Conservation (phyloP, 768 basidiomycete genomes). For the Amyloporia xantha region DNA sequence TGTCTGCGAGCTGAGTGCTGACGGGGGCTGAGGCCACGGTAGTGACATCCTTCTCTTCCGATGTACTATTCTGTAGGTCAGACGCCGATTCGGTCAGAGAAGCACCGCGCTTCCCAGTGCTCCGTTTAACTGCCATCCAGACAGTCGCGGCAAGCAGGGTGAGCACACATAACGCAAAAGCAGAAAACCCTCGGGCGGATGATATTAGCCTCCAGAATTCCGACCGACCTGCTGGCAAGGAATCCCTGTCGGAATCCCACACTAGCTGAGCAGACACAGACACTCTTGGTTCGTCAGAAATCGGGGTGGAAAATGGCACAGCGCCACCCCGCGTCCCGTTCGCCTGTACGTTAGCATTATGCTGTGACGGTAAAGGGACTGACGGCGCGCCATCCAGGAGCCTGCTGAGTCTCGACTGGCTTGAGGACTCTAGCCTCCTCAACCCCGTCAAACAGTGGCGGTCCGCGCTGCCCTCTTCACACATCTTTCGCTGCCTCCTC, state of each 20-base stretch:
- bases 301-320: neutral
- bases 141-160: slow-evolving; percentile 3
- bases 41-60: neutral
- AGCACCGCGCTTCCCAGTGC: neutral
- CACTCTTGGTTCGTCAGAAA: neutral
- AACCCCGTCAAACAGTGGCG: slow-evolving; percentile 60
- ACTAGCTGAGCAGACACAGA: neutral
- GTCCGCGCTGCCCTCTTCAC: slow-evolving; percentile 34
- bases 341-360: neutral
- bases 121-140: neutral
- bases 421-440: slow-evolving; percentile 44
- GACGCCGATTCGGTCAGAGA: neutral
- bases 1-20: neutral
- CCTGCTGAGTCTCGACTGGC: slow-evolving; percentile 34
- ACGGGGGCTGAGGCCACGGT: neutral
- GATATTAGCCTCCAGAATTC: neutral
- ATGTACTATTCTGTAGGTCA: neutral
- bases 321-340: neutral
- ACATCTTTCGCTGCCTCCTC: slow-evolving; percentile 37
- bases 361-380: slow-evolving; percentile 24
- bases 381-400: slow-evolving; percentile 54
- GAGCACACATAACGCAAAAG: slow-evolving; percentile 6
- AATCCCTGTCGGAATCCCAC: neutral
- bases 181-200: slow-evolving; percentile 6
- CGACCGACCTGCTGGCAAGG: neutral